Conservation (phyloP, 2,329 filamentous ascomycete species). For the Penicillium hesseltinei region DNA sequence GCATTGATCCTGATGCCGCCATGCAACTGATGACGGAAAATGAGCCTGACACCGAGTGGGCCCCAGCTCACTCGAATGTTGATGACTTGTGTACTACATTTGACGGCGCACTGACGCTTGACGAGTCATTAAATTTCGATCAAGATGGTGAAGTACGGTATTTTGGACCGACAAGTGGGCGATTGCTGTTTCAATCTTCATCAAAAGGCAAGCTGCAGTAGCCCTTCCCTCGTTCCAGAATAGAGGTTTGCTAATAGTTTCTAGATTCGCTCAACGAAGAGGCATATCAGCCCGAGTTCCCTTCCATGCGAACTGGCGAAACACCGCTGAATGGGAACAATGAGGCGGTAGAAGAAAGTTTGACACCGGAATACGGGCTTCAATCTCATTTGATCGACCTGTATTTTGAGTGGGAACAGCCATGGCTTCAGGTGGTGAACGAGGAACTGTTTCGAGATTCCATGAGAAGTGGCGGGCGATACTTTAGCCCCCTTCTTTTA, state of each 20-base stretch:
- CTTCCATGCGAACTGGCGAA: not conserved
- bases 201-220: slow-evolving; percentile 7
- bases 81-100: slow-evolving; percentile 26
- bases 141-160: slow-evolving; percentile 37
- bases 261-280: slow-evolving; percentile 12
- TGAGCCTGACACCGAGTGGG: not conserved
- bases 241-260: not conserved
- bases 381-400: slow-evolving; percentile 33
- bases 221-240: not conserved
- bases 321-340: not conserved
- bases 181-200: slow-evolving; percentile 31
- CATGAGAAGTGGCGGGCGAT: slow-evolving; percentile 26
- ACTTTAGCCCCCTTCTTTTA: slow-evolving; percentile 33
- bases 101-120: slow-evolving; percentile 35
- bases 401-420: slow-evolving; percentile 41
- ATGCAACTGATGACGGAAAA: slow-evolving; percentile 14
- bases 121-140: slow-evolving; percentile 39
- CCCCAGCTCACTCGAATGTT: slow-evolving; percentile 8
- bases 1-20: slow-evolving; percentile 31
- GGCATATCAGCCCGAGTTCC: slow-evolving; percentile 7
- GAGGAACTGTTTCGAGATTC: slow-evolving; percentile 37
- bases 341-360: not conserved
- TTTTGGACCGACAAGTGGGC: slow-evolving; percentile 40
- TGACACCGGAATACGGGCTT: slow-evolving; percentile 24
- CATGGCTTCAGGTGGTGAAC: slow-evolving; percentile 39